Base-by-base conservation (phyloP, 225 moss, liverwort and hornwort genomes). In the Antitrichia curtipendula region DNA sequence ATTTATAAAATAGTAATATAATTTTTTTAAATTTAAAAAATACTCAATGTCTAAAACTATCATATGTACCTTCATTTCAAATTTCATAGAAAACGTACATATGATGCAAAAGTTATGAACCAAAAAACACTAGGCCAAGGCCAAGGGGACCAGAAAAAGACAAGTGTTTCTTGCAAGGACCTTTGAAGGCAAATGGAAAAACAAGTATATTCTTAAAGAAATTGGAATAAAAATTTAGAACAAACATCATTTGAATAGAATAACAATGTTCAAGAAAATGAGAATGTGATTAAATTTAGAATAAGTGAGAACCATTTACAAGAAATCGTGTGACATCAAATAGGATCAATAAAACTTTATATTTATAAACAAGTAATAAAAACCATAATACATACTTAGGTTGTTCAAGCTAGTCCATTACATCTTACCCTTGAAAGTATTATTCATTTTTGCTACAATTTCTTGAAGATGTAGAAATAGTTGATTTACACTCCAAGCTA, bases 381-480 rank as follows among this genome's bases (percentile, higher is more conserved):
- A 15, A 27, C 15, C 25, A 41, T 45, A 9, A 9, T 17, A 31
- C 18, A 31, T 66, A 19, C 36, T 19, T 28, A 72, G 73, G 31
- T 7, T 73, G 7, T 12, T 10, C 28, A 28, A 45, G 3, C 7
- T 0, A 2, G 0, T 47, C n/a, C n/a, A n/a, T n/a, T n/a, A 19
- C 5, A 17, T 29, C 9, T 45, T 47, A 10, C 17, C 2, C 1
- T 47, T 10, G 6, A 19, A 73, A 73, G 1, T 31, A 31, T 19
- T 31, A 4, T 31, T 45, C 1, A 29, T 29, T 45, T 72, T 45
- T 10, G 3, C 10, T 6, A 17, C 17, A 72, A 45, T 45, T 28
- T 72, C 28, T 45, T 16, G 11, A 73, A 73, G 29, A 18, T 47
- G 11, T 73, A 1, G 6, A 72, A 72, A 45, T 4, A 29, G 28